Percentiles rank a stretch among this genome's conserved stretches.
Conservation (phyloP, 192 early-diverging fungal species). For the Dimargaris cristalligena region DNA sequence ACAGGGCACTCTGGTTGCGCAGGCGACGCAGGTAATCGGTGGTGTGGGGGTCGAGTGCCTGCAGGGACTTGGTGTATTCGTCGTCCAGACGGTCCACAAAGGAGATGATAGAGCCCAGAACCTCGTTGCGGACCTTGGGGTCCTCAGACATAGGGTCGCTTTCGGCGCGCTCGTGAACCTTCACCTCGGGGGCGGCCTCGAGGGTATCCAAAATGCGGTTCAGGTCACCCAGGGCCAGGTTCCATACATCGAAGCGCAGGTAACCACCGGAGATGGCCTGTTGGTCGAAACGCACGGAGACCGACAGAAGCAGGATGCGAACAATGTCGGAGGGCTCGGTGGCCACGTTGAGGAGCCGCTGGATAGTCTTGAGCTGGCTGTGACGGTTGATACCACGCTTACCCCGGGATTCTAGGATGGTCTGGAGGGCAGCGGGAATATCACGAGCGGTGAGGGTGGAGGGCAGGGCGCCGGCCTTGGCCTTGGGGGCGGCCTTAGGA, state of each 20-base stretch:
- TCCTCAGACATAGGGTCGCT: conserved; percentile 32
- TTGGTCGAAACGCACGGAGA: conserved; percentile 80
- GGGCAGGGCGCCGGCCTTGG: too few species aligned
- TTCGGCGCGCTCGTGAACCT: conserved; percentile 46
- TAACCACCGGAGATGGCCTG: conserved; percentile 40
- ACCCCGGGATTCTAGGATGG: conserved; percentile 68
- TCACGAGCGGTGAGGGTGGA: conserved; percentile 51
- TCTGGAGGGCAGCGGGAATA: conserved; percentile 67
- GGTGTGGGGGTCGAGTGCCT: conserved; percentile 92
- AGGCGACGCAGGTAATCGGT: conserved; percentile 92
- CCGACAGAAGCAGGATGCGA: conserved; percentile 67
- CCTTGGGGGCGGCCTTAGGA: conserved; percentile 47
- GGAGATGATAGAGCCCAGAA: conserved; percentile 57
- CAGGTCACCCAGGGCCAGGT: conserved; percentile 46
- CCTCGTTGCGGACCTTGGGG: conserved; percentile 45
- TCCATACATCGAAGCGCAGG: conserved; percentile 73
- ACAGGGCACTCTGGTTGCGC: conserved; percentile 73
- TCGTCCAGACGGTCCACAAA: conserved; percentile 91
- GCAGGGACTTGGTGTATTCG: conserved; percentile 90
- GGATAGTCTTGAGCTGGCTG: conserved; percentile 50
- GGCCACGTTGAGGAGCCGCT: conserved; percentile 41
- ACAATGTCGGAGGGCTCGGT: conserved; percentile 60
- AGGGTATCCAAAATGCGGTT: conserved; percentile 63
- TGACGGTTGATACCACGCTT: conserved; percentile 88
- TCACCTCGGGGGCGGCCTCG: conserved; percentile 52